phyloP scores from a whole-genome alignment of 306 rosid species.

The Styphnolobium japonicum region DNA sequence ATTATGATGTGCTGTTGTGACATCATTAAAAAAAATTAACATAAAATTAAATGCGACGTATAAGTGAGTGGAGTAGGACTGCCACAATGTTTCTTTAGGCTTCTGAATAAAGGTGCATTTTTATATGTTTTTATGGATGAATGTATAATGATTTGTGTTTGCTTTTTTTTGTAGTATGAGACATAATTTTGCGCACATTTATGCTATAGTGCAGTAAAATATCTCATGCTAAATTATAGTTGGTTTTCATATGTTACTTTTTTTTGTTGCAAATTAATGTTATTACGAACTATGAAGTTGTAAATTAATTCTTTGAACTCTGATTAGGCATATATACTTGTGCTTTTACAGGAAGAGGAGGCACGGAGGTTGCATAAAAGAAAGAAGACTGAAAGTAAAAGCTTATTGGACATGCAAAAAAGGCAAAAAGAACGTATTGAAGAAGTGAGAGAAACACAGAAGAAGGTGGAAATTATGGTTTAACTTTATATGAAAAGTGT shows the following conservation, averaged over 20 bases:
- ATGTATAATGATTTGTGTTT: neutral
- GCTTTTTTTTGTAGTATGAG: neutral
- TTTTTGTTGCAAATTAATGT: neutral
- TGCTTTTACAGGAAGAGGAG: constrained; percentile 71
- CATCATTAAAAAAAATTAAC: too few relatives aligned
- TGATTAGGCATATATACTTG: constrained; percentile 5
- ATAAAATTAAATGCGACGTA: too few relatives aligned
- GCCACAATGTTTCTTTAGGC: too few relatives aligned
- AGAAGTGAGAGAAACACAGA: constrained; percentile 89
- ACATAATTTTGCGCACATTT: too few relatives aligned
- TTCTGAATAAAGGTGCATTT: neutral
- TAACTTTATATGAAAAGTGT: neutral
- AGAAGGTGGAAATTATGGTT: constrained; percentile 63
- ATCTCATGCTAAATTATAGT: neutral
- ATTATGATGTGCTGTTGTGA: too few relatives aligned
- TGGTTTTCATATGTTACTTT: neutral
- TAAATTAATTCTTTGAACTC: constrained; percentile 5
- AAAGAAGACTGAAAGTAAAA: constrained; percentile 70
- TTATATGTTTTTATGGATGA: neutral
- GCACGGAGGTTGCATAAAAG: constrained; percentile 77
- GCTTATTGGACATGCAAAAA: constrained; percentile 66
- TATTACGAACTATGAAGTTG: neutral
- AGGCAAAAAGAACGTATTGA: constrained; percentile 86
- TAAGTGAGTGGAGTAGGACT: too few relatives aligned
- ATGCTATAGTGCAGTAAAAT: neutral